Conservation (phyloP, 2,329 filamentous ascomycete species). For the Alternaria ethzedia region DNA sequence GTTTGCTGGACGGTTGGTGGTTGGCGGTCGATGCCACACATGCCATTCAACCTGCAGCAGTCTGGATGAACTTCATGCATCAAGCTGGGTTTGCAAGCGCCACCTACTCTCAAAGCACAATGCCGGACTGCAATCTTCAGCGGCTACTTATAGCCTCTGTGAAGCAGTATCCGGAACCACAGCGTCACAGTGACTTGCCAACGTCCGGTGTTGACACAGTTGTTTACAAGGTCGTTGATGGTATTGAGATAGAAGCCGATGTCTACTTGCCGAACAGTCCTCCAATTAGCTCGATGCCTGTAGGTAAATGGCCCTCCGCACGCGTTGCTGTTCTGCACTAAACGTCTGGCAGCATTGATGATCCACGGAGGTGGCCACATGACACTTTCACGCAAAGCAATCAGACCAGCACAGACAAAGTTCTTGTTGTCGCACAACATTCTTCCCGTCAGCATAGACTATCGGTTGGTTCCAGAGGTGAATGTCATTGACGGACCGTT, state of each 20-base stretch:
- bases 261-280: slow-evolving; percentile 39
- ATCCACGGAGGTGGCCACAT: slow-evolving; percentile 56
- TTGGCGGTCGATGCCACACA: slow-evolving; percentile 14
- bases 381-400: slow-evolving; percentile 48
- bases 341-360: slow-evolving; percentile 47
- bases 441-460: slow-evolving; percentile 58
- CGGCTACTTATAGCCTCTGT: slow-evolving; percentile 6
- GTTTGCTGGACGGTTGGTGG: slow-evolving; percentile 37
- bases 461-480: slow-evolving; percentile 59
- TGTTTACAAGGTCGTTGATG: slow-evolving; percentile 20
- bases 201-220: slow-evolving; percentile 1
- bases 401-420: slow-evolving; percentile 48
- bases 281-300: slow-evolving; percentile 4
- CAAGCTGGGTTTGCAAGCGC: slow-evolving; percentile 11
- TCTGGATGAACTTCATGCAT: slow-evolving; percentile 13
- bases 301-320: slow-evolving; percentile 7
- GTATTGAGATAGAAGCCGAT: slow-evolving; percentile 34
- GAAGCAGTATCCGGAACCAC: slow-evolving; percentile 2
- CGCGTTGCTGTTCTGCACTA: slow-evolving; percentile 4
- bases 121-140: slow-evolving; percentile 6
- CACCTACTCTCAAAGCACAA: slow-evolving; percentile 6
- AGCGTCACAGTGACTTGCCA: not conserved
- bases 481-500: slow-evolving; percentile 56
- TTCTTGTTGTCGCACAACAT: slow-evolving; percentile 51
- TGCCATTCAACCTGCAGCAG: slow-evolving; percentile 7